Evolutionary conservation across 495 filamentous ascomycete genomes (phyloP), one percentile per base, ranked within the genome.

Genomic region (Hyaloscypha hepaticicola): DNA sequence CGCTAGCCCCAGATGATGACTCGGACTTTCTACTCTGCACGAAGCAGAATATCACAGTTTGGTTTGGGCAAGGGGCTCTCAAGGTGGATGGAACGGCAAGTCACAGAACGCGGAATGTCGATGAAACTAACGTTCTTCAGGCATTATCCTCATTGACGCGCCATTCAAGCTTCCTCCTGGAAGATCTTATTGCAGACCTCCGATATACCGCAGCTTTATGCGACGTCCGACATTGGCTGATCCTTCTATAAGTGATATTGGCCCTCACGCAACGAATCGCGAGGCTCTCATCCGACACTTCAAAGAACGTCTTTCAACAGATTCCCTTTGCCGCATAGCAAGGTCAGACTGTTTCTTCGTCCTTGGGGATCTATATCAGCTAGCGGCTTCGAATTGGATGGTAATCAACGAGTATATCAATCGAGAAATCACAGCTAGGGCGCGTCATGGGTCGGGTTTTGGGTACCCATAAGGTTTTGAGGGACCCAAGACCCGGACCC

Each of bases 321-420:
- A 59, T 24, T 53, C 57, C 7, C 66, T 49, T 53, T 61, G 33
- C 25, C 22, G 9, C 11, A 26, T 21, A 19, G 31, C 38, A 9
- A 34, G 21, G 5, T 26, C 27, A 9, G 33, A 60, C 33, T 31
- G 26, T n/a, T 60, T 69, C 55, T 29, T 58, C 27, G 31, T 69
- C 22, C 28, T 69, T 1, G 60, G 60, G 19, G 66, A 63, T 28
- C 27, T 68, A 0, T 71, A 68, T 56, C 69, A 66, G 19, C 63
- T 71, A 19, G 41, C 69, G 16, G 69, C 62, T 6, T 71, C 69
- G 4, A 66, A 71, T 33, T 71, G 69, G 69, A 63, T 66, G 2
- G 69, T 65, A 16, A 55, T 69, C 7, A 68, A 66, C 49, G 59
- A 67, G n/a, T 71, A 68, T 58, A 24, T 69, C 7, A 67, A 71